Evolutionary conservation across 2,329 filamentous ascomycete species (phyloP), one percentile per base, ranked within the genome.

Genomic region (Pyricularia pennisetigena): DNA sequence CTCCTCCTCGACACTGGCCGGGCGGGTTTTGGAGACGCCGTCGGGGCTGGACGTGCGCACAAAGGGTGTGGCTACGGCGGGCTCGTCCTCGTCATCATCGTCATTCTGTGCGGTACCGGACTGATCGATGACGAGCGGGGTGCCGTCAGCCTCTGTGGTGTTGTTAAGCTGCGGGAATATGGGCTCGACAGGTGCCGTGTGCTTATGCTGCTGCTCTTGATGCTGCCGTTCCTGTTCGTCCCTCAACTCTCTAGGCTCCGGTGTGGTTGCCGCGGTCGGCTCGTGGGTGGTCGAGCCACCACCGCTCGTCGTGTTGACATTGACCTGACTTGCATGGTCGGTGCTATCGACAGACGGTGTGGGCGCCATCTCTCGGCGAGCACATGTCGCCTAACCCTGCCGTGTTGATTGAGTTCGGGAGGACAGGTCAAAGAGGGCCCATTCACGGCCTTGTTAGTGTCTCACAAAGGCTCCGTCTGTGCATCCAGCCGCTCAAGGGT

Each of bases 31-130:
- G 16, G 12, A 59, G 8, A 80, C 76, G 59, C 69, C 68, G 62
- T 85, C 81, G 12, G 83, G 85, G 72, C 85, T 88, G 26, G 79
- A 81, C 3, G 81, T 84, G 64, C 86, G 82, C 28, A 85, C 77
- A 69, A 88, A 88, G 3, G 86, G 86, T 69, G 81, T 81, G 28
- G 85, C 85, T 49, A 87, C 81, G 0, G 84, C 82, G 9, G 82
- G 82, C 71, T 88, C 86, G 69, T 88, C 86, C 64, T 86, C 84
- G 71, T 86, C 84, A 70, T 86, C 84, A 67, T 83, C 82, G 70
- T 84, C 82, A 35, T 70, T 72, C 8, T 66, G 68, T 14, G 64
- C 70, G 32, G 49, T 68, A 26, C 74, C 72, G 1, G 71, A 72
- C 41, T 68, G 69, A 7, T 65, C 67, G 24, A 70, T 69, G n/a